Base-by-base conservation (phyloP, 352 stramenopile genomes). In the Elongisporangium undulatum region DNA sequence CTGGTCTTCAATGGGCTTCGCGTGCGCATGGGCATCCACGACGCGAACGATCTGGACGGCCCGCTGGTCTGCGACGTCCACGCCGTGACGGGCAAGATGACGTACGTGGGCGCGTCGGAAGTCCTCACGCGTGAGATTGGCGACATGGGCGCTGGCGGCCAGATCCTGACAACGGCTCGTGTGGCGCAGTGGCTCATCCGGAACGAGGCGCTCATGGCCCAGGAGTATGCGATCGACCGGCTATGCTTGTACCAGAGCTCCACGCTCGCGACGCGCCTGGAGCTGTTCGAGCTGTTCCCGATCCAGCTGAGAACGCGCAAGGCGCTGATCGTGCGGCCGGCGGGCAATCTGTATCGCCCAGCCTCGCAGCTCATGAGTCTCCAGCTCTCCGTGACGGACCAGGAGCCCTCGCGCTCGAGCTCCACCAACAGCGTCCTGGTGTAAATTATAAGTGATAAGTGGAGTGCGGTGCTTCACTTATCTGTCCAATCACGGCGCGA, bases 1-100 rank as follows among this genome's bases (percentile, higher is more conserved):
- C 56, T 78, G 2, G 63, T 85, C 62, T 85, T 85, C 49, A 68
- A 66, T n/a, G 77, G 74, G 38, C 17, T 87, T 17, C 67, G 73
- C 5, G 72, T 85, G 2, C 69, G 73, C 57, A 85, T 85, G 73
- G 73, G 76, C 12, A 72, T 85, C 55, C 73, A 85, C 56, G 75
- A 80, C 48, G 71, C 75, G 6, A 65, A 70, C 52, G 67, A 68
- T 16, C 69, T 59, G 0, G 72, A 82, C 20, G 69, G 72, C 5
- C 53, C 74, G 23, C 63, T 79, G 13, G 60, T 76, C 34, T 55
- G 68, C 38, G 67, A 71, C 19, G 61, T 67, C 51, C 76, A 85
- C 22, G 71, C 73, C 23, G 76, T 85, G 41, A 85, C 76, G 19
- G 63, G 69, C 6, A 81, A 82, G 22, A 77, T 71, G 21, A 70